A percentile compares a stretch with the other conserved stretches of the same genome.
phyloP scores from a whole-genome alignment of 176 grass and related monocot species.

The Zea mays region DNA sequence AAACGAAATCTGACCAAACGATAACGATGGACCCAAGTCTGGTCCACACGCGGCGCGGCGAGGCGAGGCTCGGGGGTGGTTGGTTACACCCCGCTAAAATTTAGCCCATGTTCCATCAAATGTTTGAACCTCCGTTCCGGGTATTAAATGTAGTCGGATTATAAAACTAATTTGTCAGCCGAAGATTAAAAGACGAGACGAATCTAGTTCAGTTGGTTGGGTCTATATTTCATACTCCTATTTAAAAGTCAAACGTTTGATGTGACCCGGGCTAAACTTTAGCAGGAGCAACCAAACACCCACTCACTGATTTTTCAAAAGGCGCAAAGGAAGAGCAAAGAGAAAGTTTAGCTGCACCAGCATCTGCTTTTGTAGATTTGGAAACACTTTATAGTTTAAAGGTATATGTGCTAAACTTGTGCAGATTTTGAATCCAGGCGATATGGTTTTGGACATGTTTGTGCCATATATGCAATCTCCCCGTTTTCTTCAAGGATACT shows the following conservation, averaged over 20 bases:
- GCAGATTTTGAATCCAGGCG: neutral
- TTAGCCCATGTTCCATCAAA: too few species aligned
- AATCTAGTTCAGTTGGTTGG: too few species aligned
- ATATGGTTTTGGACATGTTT: neutral
- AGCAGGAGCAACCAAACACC: too few species aligned
- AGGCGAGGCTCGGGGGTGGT: neutral
- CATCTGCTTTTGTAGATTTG: neutral
- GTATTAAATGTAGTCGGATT: too few species aligned
- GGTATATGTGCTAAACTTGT: neutral
- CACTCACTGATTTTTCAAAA: neutral
- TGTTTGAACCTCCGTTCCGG: too few species aligned
- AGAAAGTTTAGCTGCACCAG: neutral
- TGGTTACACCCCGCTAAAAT: too few species aligned
- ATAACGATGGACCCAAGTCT: constrained; percentile 15
- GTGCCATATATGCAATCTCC: neutral
- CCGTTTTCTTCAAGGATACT: neutral
- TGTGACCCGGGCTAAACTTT: too few species aligned
- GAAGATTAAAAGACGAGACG: too few species aligned
- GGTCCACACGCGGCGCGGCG: neutral
- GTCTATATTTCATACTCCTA: too few species aligned
- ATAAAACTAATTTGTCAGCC: too few species aligned
- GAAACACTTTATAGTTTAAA: constrained; percentile 4
- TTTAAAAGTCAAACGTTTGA: too few species aligned
- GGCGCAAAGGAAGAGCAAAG: neutral
- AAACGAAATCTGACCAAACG: neutral